Evolutionary conservation across 139 green algal species (phyloP), one percentile per base, ranked within the genome.

Genomic region (Chlamydomonas applanata): DNA sequence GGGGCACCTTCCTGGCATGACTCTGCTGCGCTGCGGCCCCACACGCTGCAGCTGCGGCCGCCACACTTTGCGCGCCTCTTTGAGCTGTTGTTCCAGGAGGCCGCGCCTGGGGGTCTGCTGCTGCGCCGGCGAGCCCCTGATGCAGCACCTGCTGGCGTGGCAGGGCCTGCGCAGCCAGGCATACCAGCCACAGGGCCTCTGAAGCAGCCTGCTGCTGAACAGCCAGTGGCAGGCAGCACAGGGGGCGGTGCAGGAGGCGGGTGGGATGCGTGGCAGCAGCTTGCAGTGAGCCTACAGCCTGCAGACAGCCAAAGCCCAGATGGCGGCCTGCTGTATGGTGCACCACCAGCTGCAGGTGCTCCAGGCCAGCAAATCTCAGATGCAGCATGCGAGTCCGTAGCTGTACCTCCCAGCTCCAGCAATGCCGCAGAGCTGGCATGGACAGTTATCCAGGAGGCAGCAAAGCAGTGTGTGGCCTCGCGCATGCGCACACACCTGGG

Each of bases 401-500:
- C 40, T 7, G 40, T 11, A 49, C 7, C 40, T 19, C 40, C 40
- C 11, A 49, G 40, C 40, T 49, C 40, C 40, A 49, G 7, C 7
- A 49, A 11, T 49, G 40, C 40, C 11, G 40, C 40, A 11, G 13
- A 30, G 11, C 30, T 82, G 63, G 61, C 54, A 17, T 89, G 78
- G 74, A 46, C 79, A 35, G 73, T 79, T 2, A 32, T 85, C n/a
- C 85, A 92, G 32, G 86, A 91, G 75, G 83, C 68, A 0, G 87
- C 87, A 4, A 79, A 77, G 72, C 64, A 86, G 0, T 81, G 76
- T 35, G 82, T 91, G 2, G 74, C 65, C 0, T 24, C 54, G 0
- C 77, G 87, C n/a, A 76, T 95, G 76, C 79, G 83, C 24, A 93
- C 90, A 0, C 89, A 94, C 46, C 24, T 89, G 14, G 92, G 92